Evolutionary conservation across 176 grass and related monocot species (phyloP), one percentile per base, ranked within the genome.

Genomic region (Carex parvula): DNA sequence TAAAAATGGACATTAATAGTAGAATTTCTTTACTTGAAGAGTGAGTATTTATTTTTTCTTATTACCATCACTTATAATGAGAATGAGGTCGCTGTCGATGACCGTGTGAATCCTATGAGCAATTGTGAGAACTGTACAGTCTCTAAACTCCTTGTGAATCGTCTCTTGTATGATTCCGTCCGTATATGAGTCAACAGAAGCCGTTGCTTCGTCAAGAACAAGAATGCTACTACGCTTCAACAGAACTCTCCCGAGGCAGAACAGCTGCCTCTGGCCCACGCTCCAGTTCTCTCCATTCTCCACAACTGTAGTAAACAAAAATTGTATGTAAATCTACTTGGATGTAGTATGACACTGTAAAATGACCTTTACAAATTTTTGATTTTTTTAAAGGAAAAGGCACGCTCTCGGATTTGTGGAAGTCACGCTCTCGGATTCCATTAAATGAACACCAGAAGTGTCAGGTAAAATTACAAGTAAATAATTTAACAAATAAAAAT

Each of bases 211-310:
- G 37, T 95, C 91, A 0, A 95, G 91, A 54, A 98, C 81, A 2
- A 98, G 89, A 81, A 98, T 88, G 58, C 68, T 93, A 60, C 96
- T 98, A 79, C 85, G 83, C 65, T 98, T 95, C 67, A 98, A 71
- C 13, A 98, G 70, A 88, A 90, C 89, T 88, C 96, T 92, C 84
- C 91, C 96, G 24, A 98, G 89, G 87, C 91, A 95, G 89, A 98
- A 93, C 60, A 98, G 66, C 39, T 98, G 93, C 70, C 89, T 89
- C 70, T 98, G 91, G 15, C 96, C 91, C 2, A 95, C 93, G 17
- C 96, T 98, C 96, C 96, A 98, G 18, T 98, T 98, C 76, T 98
- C 92, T 53, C 93, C 96, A 89, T 95, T 98, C 87, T 95, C 93
- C 1, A 89, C 89, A 79, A 98, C 96, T 95, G 91, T 56, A 83